phyloP scores from a whole-genome alignment of 1,139 yeast species.

The Yamadazyma spencermartinsiae region DNA sequence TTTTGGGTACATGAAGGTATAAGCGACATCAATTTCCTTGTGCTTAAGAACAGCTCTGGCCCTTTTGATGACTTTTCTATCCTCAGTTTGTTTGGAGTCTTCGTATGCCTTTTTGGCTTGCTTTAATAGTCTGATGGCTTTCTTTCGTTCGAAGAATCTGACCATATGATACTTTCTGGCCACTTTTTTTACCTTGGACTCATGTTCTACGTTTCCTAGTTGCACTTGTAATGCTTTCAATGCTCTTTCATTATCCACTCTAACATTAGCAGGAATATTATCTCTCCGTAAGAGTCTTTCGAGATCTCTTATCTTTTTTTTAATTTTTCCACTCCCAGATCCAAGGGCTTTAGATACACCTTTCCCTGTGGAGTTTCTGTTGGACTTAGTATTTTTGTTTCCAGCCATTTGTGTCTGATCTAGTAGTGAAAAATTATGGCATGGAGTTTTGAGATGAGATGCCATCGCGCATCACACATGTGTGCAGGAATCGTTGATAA shows the following conservation, averaged over 20 bases:
- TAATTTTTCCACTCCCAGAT: constrained; percentile 55
- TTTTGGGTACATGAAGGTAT: constrained; percentile 76
- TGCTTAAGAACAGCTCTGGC: constrained; percentile 54
- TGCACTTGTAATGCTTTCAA: constrained; percentile 71
- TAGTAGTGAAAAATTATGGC: constrained; percentile 6
- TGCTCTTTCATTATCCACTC: constrained; percentile 84
- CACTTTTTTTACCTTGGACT: constrained; percentile 53
- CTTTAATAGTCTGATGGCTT: constrained; percentile 75
- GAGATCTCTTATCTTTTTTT: constrained; percentile 85
- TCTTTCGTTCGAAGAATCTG: constrained; percentile 85
- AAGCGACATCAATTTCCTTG: constrained; percentile 72
- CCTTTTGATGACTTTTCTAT: constrained; percentile 54
- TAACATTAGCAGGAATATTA: constrained; percentile 70
- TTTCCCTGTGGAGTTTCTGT: not conserved
- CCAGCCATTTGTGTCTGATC: not conserved
- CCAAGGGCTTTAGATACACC: constrained; percentile 35
- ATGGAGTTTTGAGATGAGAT: constrained; percentile 3
- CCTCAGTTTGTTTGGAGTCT: constrained; percentile 38
- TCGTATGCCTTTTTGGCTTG: constrained; percentile 55
- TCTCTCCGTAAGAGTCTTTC: constrained; percentile 67
- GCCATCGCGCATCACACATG: not conserved
- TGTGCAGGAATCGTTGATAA: not conserved
- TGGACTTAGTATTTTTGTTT: constrained; percentile 1
- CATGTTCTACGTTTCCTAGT: constrained; percentile 52
- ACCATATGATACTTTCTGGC: constrained; percentile 93